These are phyloP conservation scores for Diutina rugosa DNA, from an alignment of 1,139 yeast species.

Conservation along the genomic window DNA sequence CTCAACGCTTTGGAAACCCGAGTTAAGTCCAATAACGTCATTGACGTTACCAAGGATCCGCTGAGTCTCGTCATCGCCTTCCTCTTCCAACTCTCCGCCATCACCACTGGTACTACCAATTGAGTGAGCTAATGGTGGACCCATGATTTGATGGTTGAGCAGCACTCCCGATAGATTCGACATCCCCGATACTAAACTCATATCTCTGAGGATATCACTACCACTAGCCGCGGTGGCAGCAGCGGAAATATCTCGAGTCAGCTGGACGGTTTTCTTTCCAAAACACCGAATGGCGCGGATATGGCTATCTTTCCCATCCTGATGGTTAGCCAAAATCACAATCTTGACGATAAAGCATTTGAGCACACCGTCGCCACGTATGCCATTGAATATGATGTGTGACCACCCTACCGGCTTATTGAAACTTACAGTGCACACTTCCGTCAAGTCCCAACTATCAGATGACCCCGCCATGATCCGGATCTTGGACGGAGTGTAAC, in stretches of 20 bases:
- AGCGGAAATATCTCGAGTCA: not conserved
- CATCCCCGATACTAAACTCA: not conserved
- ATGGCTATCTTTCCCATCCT: conserved; percentile 94
- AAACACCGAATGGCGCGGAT: conserved; percentile 54
- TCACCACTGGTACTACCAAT: not conserved
- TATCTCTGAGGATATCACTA: not conserved
- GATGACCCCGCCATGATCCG: conserved; percentile 74
- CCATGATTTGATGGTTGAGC: not conserved
- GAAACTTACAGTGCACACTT: conserved; percentile 56
- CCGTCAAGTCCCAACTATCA: conserved; percentile 58
- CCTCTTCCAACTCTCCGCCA: not conserved
- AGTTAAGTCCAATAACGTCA: conserved; percentile 29
- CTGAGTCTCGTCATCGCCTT: conserved; percentile 9
- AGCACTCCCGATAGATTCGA: not conserved
- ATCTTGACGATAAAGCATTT: conserved; percentile 66
- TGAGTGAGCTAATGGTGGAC: not conserved
- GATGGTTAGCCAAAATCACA: conserved; percentile 71
- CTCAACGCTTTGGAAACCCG: conserved; percentile 29
- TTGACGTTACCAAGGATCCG: conserved; percentile 22
- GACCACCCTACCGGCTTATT: conserved; percentile 82
- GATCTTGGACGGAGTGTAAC: conserved; percentile 79
- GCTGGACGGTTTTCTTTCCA: conserved; percentile 6
- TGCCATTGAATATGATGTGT: conserved; percentile 53
- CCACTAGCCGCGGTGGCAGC: not conserved
- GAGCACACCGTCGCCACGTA: conserved; percentile 44